phyloP scores from a whole-genome alignment of 148 eudicot genomes.

The Polygonum maritimum region DNA sequence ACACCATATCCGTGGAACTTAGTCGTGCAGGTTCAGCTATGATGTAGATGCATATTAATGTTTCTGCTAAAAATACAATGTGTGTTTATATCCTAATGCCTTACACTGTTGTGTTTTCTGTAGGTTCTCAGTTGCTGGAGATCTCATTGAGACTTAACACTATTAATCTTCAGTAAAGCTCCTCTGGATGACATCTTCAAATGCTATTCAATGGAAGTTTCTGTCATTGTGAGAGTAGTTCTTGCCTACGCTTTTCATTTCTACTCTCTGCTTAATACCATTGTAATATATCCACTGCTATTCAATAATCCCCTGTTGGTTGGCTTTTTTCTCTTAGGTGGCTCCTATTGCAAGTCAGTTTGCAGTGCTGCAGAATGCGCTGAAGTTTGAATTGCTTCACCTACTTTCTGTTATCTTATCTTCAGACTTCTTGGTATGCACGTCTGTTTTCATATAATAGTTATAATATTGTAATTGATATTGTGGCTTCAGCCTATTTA shows the following conservation, averaged over 20 bases:
- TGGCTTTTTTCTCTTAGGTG: constrained; percentile 26
- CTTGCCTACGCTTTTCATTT: not conserved
- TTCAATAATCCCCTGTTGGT: not conserved
- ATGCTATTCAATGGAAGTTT: constrained; percentile 44
- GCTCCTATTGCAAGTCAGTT: constrained; percentile 49
- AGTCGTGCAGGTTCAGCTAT: not conserved
- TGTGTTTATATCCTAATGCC: not conserved
- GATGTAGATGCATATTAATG: not conserved
- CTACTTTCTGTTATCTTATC: constrained; percentile 53
- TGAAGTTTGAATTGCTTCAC: constrained; percentile 76
- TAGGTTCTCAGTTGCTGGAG: constrained; percentile 58
- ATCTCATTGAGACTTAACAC: constrained; percentile 49
- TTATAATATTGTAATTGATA: not conserved
- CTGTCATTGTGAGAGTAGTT: constrained; percentile 37
- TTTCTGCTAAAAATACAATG: not conserved
- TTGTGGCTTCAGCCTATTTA: not conserved
- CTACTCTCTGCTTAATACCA: constrained; percentile 4
- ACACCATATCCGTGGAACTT: not conserved
- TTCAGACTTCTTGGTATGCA: constrained; percentile 52
- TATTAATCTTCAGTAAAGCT: constrained; percentile 39
- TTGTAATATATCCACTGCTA: not conserved
- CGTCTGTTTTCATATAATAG: not conserved
- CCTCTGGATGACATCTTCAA: constrained; percentile 34
- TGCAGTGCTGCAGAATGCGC: constrained; percentile 61
- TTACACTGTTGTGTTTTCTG: constrained; percentile 8